These are phyloP conservation scores for Laguncularia racemosa DNA, from an alignment of 345 rosid genomes.

Conservation along the genomic window DNA sequence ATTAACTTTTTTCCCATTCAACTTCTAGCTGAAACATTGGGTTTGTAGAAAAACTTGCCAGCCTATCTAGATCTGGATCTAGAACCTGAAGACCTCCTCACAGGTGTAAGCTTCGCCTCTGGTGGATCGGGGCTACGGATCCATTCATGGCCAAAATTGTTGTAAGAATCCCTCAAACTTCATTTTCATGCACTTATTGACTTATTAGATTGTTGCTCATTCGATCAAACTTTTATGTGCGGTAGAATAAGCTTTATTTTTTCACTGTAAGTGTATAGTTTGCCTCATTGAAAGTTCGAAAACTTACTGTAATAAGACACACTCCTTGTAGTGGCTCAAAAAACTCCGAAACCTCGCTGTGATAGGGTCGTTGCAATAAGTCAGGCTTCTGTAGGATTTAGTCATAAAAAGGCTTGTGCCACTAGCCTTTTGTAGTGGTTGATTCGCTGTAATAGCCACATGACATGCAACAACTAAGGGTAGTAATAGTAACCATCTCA, in stretches of 20 bases:
- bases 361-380: too few species aligned
- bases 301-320: too few species aligned
- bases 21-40: conserved; percentile 41
- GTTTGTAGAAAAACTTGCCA: conserved; percentile 44
- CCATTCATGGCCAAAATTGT: conserved; percentile 33
- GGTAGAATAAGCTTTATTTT: conserved; percentile 12
- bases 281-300: too few species aligned
- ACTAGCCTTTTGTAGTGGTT: too few species aligned
- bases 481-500: too few species aligned
- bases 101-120: conserved; percentile 67
- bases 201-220: conserved; percentile 10
- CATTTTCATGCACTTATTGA: neutral
- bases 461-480: too few species aligned
- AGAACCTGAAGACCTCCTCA: conserved; percentile 35
- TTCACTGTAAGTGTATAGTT: too few species aligned
- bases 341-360: too few species aligned
- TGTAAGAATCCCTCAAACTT: conserved; percentile 18
- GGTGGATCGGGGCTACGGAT: conserved; percentile 57
- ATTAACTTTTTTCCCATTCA: neutral
- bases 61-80: conserved; percentile 46
- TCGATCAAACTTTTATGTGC: conserved; percentile 17
- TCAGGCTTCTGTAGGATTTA: too few species aligned
- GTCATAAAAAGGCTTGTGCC: too few species aligned
- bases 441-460: too few species aligned
- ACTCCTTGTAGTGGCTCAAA: too few species aligned